Base-by-base conservation (phyloP, 2,329 filamentous ascomycete species). In the Colletotrichum horii region DNA sequence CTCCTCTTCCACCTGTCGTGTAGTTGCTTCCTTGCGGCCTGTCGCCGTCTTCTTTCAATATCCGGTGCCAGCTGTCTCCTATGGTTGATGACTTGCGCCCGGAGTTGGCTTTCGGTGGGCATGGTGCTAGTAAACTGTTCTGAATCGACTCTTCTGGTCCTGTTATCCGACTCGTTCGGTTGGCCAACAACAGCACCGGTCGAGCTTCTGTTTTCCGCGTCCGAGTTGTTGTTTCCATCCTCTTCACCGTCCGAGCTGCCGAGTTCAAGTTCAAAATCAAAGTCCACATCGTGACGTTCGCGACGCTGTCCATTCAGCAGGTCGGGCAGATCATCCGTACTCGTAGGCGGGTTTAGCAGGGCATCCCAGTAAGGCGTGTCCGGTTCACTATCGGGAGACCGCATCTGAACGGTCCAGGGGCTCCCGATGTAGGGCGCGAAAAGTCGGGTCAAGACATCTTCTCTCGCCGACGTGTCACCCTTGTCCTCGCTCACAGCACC, bases 1-100 rank as follows among this genome's bases (percentile, higher is more conserved):
- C 95, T 89, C 74, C 94, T 90, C 79, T 91, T 91, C 95, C 95
- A 97, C 66, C 95, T 89, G 70, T 96, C 91, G 79, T 93, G 89
- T 43, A 95, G 86, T 77, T 88, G 88, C 52, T 84, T 86, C 16
- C 90, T 86, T 2, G 89, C 89, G 8, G 82, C 80, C 3, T 80
- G 82, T 32, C 84, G 82, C 30, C 85, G 82, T 22, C 85, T 81
- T 73, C 84, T 86, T 56, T 87, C 84, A 70, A 85, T 81, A 65
- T 83, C 84, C 3, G 83, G 82, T 2, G 81, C 83, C 48, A 83
- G 78, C 11, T 82, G 83, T n/a, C 84, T 84, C 38, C 79, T 83
- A 26, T 82, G 83, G 8, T 81, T 80, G 16, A 84, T 83, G 6
- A 83, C 82, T 67, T 84, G 83, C 0, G 84, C 84, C 9, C 85